phyloP scores from a whole-genome alignment of 2,329 filamentous ascomycete species.

The Cladosporium velox region DNA sequence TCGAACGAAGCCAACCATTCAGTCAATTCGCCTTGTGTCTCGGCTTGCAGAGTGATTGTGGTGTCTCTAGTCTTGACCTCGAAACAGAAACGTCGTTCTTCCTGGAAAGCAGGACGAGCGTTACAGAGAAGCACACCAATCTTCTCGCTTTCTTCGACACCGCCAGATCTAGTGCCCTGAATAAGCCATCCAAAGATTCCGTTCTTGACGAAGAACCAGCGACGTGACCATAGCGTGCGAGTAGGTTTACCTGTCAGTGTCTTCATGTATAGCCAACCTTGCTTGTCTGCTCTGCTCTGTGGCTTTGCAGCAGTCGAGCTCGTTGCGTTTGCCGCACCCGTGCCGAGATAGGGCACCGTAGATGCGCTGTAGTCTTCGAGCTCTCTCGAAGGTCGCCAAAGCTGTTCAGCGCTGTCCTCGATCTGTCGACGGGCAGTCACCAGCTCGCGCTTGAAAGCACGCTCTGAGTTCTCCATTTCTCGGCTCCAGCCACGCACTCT shows the following conservation, averaged over 20 bases:
- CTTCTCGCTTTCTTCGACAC: conserved; percentile 93
- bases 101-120: conserved; percentile 83
- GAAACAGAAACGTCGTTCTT: conserved; percentile 95
- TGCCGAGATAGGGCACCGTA: conserved; percentile 84
- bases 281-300: conserved; percentile 66
- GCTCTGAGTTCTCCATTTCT: conserved; percentile 90
- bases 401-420: conserved; percentile 71
- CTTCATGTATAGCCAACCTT: conserved; percentile 89
- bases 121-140: conserved; percentile 94
- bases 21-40: conserved; percentile 87
- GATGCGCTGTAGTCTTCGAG: conserved; percentile 89
- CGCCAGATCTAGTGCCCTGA: conserved; percentile 74
- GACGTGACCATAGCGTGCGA: conserved; percentile 81
- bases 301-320: conserved; percentile 56
- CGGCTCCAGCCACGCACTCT: conserved; percentile 88
- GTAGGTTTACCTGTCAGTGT: conserved; percentile 84
- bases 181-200: conserved; percentile 95
- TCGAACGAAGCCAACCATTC: conserved; percentile 96
- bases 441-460: conserved; percentile 78
- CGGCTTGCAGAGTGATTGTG: conserved; percentile 84
- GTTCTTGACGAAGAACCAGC: conserved; percentile 95
- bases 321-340: conserved; percentile 59
- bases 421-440: conserved; percentile 77
- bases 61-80: conserved; percentile 98
- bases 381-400: conserved; percentile 80